Percentiles rank a stretch among this genome's conserved stretches.
Evolutionary conservation across 176 grass and related monocot species (phyloP).

Genomic region (Carex littledalei): DNA sequence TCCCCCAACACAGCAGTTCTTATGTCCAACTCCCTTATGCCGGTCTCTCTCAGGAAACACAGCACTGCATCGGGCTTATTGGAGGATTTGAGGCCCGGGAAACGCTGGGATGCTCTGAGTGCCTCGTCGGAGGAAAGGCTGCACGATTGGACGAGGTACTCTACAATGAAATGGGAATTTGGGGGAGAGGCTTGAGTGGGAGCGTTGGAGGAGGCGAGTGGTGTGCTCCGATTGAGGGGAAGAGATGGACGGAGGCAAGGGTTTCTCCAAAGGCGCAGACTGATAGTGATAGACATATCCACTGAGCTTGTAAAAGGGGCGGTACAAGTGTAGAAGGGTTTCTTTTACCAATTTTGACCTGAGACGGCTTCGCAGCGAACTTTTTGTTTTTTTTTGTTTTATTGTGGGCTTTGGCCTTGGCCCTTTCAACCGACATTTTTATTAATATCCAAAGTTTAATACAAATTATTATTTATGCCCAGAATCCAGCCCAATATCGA

Average conservation of each 20-base stretch:
- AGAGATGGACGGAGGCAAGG: background rate
- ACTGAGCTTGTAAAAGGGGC: too few relatives aligned
- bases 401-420: too few relatives aligned
- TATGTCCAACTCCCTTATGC: background rate
- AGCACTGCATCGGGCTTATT: background rate
- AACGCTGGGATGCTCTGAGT: too few relatives aligned
- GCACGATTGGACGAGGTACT: background rate
- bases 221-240: background rate
- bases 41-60: background rate
- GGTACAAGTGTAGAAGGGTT: too few relatives aligned
- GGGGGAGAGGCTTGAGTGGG: background rate
- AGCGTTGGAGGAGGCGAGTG: background rate
- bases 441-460: too few relatives aligned
- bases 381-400: too few relatives aligned
- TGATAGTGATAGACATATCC: background rate
- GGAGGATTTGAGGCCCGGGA: background rate
- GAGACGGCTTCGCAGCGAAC: too few relatives aligned
- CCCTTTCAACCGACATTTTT: too few relatives aligned
- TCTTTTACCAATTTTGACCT: too few relatives aligned
- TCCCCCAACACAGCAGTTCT: background rate
- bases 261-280: background rate
- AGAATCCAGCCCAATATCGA: too few relatives aligned
- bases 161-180: background rate
- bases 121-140: background rate
- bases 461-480: too few relatives aligned